Base-by-base conservation (phyloP, 768 basidiomycete species). In the Naganishia vishniacii region DNA sequence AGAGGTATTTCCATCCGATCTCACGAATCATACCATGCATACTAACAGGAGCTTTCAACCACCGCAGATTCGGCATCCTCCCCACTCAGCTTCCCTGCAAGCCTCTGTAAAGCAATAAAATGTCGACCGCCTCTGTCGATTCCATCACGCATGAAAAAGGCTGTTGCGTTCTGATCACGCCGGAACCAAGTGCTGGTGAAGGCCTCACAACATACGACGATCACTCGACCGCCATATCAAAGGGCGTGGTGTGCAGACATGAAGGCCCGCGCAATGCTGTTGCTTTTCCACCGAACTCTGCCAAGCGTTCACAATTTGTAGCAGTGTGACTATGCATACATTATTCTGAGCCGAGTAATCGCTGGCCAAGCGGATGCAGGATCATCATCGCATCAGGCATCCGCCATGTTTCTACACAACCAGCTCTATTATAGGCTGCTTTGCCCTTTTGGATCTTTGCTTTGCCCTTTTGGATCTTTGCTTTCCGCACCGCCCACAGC, bases 71-170 rank as follows among this genome's bases (percentile, higher is more conserved):
- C 74, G 85, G 85, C 64, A 84, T 95, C 62, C 84, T 99, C 67
- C 84, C 86, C 67, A 93, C 94, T 18, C 92, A 97, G 75, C 82
- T 89, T 20, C 92, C 94, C 28, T 80, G 83, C 60, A 91, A 91
- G 78, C 92, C 93, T 20, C 81, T 93, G 81, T 95, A 82, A 83
- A 64, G 64, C 62, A 69, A 60, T 25, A 60, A n/a, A n/a, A n/a
- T n/a, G n/a, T n/a, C n/a, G n/a, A n/a, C n/a, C n/a, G n/a, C n/a
- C n/a, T n/a, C n/a, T n/a, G n/a, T n/a, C 25, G 12, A 20, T 44
- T 26, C 37, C 31, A 37, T 20, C 32, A 25, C 23, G 23, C 18
- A 41, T 37, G 29, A 23, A 31, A 60, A 46, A 29, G 31, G 59
- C 7, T 25, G 28, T 28, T 45, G 12, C 31, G 31, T 31, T 45